Percentiles rank a stretch among this genome's conserved stretches.
These are phyloP conservation scores for Royoungia palumana DNA, from an alignment of 768 basidiomycete genomes.

Conservation along the genomic window DNA sequence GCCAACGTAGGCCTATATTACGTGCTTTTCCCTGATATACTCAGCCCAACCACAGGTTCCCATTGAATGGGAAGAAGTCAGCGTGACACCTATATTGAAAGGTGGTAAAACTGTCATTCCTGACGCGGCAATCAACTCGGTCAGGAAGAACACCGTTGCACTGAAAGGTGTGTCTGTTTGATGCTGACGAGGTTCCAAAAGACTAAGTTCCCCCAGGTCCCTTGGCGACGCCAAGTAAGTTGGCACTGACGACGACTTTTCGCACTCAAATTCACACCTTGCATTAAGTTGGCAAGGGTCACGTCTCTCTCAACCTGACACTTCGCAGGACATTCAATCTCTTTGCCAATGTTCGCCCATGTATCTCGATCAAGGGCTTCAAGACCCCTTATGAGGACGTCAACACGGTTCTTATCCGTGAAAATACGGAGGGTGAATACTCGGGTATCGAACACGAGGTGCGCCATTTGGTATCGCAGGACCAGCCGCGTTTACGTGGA, in stretches of 20 bases:
- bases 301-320: slow-evolving; percentile 96
- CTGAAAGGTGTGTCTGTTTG: slow-evolving; percentile 69
- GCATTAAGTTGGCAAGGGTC: slow-evolving; percentile 90
- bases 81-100: slow-evolving; percentile 89
- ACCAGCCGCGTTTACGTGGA: slow-evolving; percentile 11
- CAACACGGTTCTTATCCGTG: slow-evolving; percentile 96
- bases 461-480: slow-evolving; percentile 11
- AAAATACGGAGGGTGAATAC: slow-evolving; percentile 99
- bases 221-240: slow-evolving; percentile 93
- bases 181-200: background rate
- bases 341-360: slow-evolving; percentile 98
- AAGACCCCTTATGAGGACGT: slow-evolving; percentile 99
- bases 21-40: slow-evolving; percentile 1
- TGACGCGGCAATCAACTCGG: slow-evolving; percentile 81
- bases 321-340: slow-evolving; percentile 96
- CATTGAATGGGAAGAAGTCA: slow-evolving; percentile 99
- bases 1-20: slow-evolving; percentile 58
- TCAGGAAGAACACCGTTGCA: slow-evolving; percentile 97
- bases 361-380: slow-evolving; percentile 92
- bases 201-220: slow-evolving; percentile 50
- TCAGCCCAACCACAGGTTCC: slow-evolving; percentile 65
- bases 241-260: slow-evolving; percentile 1
- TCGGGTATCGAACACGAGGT: slow-evolving; percentile 99
- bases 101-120: slow-evolving; percentile 98
- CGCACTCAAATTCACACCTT: slow-evolving; percentile 12